Evolutionary conservation across 495 filamentous ascomycete genomes (phyloP).

Genomic region (Lasiosphaeria hispida): DNA sequence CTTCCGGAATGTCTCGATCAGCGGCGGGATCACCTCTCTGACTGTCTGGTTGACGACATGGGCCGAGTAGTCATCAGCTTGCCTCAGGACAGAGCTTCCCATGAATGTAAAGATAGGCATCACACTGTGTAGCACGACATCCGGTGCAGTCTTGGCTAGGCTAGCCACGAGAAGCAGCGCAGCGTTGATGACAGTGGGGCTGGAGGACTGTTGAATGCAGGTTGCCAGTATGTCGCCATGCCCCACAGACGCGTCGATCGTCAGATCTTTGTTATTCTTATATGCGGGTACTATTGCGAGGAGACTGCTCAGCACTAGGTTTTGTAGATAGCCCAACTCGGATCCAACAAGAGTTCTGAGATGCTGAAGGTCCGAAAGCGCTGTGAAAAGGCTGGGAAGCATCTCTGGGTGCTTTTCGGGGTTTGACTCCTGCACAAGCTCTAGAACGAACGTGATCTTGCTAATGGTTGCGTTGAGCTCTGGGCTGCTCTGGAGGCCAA

Average conservation of each 20-base stretch:
- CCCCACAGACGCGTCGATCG: conserved; percentile 71
- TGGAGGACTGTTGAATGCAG: conserved; percentile 83
- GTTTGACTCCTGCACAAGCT: conserved; percentile 75
- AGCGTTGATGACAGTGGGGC: conserved; percentile 85
- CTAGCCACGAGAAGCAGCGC: conserved; percentile 85
- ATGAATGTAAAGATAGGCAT: conserved; percentile 99
- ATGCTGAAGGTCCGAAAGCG: conserved; percentile 79
- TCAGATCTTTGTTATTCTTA: conserved; percentile 55
- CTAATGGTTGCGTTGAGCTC: conserved; percentile 62
- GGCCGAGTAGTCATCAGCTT: conserved; percentile 92
- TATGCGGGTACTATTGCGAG: conserved; percentile 73
- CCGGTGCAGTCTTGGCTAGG: conserved; percentile 78
- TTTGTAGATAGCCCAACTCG: conserved; percentile 83
- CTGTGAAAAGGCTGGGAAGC: conserved; percentile 72
- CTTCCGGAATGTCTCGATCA: conserved; percentile 81
- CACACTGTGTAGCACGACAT: conserved; percentile 87
- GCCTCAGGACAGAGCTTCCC: conserved; percentile 80
- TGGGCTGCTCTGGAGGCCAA: conserved; percentile 36
- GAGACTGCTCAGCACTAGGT: conserved; percentile 71
- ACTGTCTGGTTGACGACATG: conserved; percentile 90
- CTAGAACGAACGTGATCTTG: conserved; percentile 81
- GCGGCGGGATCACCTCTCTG: conserved; percentile 80
- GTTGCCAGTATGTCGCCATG: conserved; percentile 85
- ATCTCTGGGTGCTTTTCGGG: conserved; percentile 70
- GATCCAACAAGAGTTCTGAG: conserved; percentile 67